Evolutionary conservation across 345 rosid species (phyloP).

Genomic region (Euphorbia tirucalli): DNA sequence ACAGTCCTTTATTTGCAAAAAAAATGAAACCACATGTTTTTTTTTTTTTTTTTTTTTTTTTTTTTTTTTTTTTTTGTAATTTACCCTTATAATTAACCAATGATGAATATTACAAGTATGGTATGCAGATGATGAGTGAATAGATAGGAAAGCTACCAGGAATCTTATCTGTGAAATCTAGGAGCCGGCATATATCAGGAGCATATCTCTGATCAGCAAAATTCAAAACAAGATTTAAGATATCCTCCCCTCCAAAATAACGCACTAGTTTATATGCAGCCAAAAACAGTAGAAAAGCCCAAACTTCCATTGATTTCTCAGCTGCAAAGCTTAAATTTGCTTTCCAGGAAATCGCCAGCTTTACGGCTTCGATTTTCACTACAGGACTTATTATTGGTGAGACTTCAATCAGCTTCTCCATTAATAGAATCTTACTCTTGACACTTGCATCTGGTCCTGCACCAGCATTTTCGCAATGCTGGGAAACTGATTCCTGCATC

Average conservation of each 20-base stretch:
- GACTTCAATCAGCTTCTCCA: conserved; percentile 36
- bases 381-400: conserved; percentile 22
- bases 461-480: background rate
- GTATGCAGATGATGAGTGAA: background rate
- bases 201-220: conserved; percentile 28
- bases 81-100: too few relatives aligned
- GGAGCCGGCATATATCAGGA: conserved; percentile 28
- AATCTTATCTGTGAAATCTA: conserved; percentile 26
- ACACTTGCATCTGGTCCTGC: conserved; percentile 17
- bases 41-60: too few relatives aligned
- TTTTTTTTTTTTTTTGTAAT: too few relatives aligned
- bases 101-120: too few relatives aligned
- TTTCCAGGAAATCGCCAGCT: conserved; percentile 37
- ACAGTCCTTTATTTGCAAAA: too few relatives aligned
- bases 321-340: conserved; percentile 19
- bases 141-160: conserved; percentile 26
- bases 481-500: conserved; percentile 17
- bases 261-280: conserved; percentile 30
- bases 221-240: conserved; percentile 22
- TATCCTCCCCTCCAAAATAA: conserved; percentile 24
- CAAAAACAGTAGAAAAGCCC: conserved; percentile 40
- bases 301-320: conserved; percentile 24
- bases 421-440: conserved; percentile 17
- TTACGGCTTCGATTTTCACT: conserved; percentile 26
- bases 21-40: too few relatives aligned